Evolutionary conservation across 1,284 basidiomycete genomes (phyloP).

Genomic region (Austroboletus niveus): DNA sequence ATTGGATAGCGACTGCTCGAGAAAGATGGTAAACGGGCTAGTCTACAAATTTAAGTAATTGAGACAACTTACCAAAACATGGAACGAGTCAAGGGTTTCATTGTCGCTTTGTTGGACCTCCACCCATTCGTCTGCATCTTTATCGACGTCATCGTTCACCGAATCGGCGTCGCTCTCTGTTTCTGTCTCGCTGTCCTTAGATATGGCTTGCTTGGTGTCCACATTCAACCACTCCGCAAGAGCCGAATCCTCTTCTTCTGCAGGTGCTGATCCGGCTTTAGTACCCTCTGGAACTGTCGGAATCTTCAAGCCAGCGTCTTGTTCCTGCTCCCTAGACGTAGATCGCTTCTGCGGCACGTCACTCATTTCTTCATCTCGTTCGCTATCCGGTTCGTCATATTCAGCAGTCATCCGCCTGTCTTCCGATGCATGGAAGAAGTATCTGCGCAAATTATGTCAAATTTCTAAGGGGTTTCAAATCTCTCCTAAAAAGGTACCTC

Average conservation of each 20-base stretch:
- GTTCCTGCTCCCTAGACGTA: conserved; percentile 6
- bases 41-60: neutral
- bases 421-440: conserved; percentile 71
- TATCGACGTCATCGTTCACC: conserved; percentile 56
- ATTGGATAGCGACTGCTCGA: conserved; percentile 17
- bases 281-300: conserved; percentile 25
- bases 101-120: conserved; percentile 19
- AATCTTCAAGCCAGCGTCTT: conserved; percentile 12
- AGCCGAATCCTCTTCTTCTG: conserved; percentile 40
- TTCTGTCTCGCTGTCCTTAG: conserved; percentile 38
- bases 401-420: conserved; percentile 41
- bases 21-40: neutral
- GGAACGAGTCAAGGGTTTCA: conserved; percentile 24
- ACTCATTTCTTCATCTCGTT: conserved; percentile 29
- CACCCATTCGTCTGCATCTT: conserved; percentile 34
- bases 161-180: conserved; percentile 69
- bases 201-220: conserved; percentile 20
- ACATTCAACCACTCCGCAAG: conserved; percentile 68
- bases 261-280: conserved; percentile 29
- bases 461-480: neutral
- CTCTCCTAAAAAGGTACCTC: conserved; percentile 46
- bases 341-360: conserved; percentile 9
- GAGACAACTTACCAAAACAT: conserved; percentile 20
- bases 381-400: conserved; percentile 38
- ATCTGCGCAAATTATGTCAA: conserved; percentile 41